Base-by-base conservation (phyloP, 148 eudicot genomes). In the Limonium bicolor region DNA sequence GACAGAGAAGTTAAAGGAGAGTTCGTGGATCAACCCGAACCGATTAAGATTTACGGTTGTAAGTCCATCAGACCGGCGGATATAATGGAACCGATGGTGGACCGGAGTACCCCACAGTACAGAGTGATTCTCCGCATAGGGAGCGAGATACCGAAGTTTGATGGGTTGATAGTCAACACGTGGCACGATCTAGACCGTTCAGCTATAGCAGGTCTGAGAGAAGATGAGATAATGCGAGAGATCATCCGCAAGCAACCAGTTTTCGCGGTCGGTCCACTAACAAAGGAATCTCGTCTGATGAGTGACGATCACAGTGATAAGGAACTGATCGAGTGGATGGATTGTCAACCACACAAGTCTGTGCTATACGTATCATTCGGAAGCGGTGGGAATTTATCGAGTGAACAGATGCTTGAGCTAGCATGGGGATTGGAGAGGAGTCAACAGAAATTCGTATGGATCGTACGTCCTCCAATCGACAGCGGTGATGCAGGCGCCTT, bases 311-410 rank as follows among this genome's bases (percentile, higher is more conserved):
- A 44, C 4, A 14, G 8, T 4, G 7, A 27, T 0, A 26, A 25
- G 4, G 2, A 2, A 12, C 0, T 32, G n/a, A 0, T 32, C 13
- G 26, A 32, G 39, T 72, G 77, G 77, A 60, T 67, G 8, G 54
- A 67, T 14, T 27, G 48, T 1, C 68, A 59, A 24, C 48, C 61
- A 11, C 26, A 36, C 15, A 20, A 29, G 31, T 70, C 76, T 0
- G 72, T 69, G 8, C 6, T 74, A 12, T 69, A 62, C 31, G 54
- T 66, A 1, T 61, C 75, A 54, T 69, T 74, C 16, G 79, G 79
- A 14, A 68, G 66, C 41, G 59, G 75, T 25, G 72, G 74, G 18
- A 55, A 63, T n/a, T 36, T 73, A 27, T 61, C 74, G 15, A 51
- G 17, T 20, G 61, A 58, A 28, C 80, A 73, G 19, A 47, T 62